A percentile compares a stretch with the other conserved stretches of the same genome.
Conservation (phyloP, 2,329 filamentous ascomycete genomes). For the Cercospora janseana region DNA sequence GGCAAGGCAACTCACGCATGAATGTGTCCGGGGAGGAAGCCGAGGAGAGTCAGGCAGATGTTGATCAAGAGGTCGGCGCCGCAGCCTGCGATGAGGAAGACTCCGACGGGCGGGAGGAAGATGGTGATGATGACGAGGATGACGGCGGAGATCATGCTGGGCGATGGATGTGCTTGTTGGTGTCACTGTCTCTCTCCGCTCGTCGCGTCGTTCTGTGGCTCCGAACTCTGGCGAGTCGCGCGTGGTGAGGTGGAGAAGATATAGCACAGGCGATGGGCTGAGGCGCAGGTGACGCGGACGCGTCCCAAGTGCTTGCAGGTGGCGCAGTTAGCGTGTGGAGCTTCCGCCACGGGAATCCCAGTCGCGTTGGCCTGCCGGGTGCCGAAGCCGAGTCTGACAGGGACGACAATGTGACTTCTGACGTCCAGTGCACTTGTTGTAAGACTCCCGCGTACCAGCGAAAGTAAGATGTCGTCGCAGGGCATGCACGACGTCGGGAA, state of each 20-base stretch:
- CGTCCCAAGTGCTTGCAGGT: background rate
- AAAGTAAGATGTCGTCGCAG: no score
- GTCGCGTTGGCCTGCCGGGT: background rate
- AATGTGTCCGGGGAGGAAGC: conserved; percentile 72
- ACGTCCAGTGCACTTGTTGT: background rate
- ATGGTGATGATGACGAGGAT: conserved; percentile 48
- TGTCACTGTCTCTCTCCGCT: background rate
- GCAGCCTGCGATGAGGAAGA: conserved; percentile 51
- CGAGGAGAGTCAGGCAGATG: conserved; percentile 48
- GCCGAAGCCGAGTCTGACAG: background rate
- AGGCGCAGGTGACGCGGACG: conserved; percentile 1
- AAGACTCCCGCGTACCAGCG: no score
- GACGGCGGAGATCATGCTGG: conserved; percentile 34
- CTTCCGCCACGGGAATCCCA: background rate
- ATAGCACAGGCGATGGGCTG: no score
- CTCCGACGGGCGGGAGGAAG: conserved; percentile 44
- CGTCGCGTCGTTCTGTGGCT: background rate
- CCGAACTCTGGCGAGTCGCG: background rate
- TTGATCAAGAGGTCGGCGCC: conserved; percentile 49
- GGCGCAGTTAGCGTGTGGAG: background rate
- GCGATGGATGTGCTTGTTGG: background rate
- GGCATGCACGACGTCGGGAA: no score
- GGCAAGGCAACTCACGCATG: conserved; percentile 40
- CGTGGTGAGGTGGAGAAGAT: no score
- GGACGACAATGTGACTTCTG: background rate